phyloP scores from a whole-genome alignment of 352 stramenopile species.

The Phytophthora cactorum region DNA sequence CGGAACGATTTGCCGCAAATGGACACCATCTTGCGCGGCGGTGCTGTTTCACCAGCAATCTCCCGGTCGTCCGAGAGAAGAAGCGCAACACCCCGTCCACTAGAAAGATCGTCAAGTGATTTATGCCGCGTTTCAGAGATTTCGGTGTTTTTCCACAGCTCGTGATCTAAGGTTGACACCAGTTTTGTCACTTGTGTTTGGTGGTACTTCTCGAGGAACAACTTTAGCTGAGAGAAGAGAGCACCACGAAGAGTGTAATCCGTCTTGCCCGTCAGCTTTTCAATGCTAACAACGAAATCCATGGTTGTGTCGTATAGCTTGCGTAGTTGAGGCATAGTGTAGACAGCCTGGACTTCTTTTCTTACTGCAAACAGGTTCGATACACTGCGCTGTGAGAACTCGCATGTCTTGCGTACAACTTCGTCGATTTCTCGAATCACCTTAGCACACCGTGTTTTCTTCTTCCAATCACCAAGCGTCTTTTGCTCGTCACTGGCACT shows the following conservation, averaged over 20 bases:
- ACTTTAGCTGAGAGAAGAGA: constrained; percentile 94
- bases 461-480: constrained; percentile 76
- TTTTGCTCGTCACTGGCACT: constrained; percentile 55
- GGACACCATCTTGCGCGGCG: constrained; percentile 81
- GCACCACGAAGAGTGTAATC: constrained; percentile 93
- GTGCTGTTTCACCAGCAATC: constrained; percentile 63
- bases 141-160: constrained; percentile 95
- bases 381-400: constrained; percentile 88
- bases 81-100: constrained; percentile 86
- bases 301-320: constrained; percentile 95
- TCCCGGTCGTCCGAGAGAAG: constrained; percentile 74
- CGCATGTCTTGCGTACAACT: constrained; percentile 84
- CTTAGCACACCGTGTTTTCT: constrained; percentile 69
- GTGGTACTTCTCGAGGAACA: constrained; percentile 96
- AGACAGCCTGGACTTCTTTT: constrained; percentile 87
- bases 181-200: constrained; percentile 92
- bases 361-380: constrained; percentile 88
- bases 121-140: constrained; percentile 92
- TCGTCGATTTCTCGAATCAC: constrained; percentile 89
- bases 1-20: constrained; percentile 95
- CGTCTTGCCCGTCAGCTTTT: constrained; percentile 91
- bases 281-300: constrained; percentile 92
- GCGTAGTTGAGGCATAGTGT: constrained; percentile 93
- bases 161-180: constrained; percentile 94
- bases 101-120: constrained; percentile 91